A percentile compares a stretch with the other conserved stretches of the same genome.
These are phyloP conservation scores for Odonthalia washingtoniensis DNA, from an alignment of 31 red algal species.

Conservation along the genomic window DNA sequence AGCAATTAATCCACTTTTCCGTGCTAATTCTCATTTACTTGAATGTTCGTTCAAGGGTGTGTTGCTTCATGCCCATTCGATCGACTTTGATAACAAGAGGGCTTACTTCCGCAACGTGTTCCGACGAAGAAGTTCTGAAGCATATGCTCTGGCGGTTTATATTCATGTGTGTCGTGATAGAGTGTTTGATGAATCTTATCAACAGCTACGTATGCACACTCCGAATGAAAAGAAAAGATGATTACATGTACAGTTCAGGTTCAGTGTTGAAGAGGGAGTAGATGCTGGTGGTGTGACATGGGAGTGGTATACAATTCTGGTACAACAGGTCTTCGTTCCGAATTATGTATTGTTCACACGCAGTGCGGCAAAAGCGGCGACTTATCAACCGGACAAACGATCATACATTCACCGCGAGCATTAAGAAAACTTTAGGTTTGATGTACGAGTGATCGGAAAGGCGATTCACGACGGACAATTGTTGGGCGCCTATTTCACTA, in stretches of 20 bases:
- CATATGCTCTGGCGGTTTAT: conserved; percentile 48
- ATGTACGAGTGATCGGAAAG: conserved; percentile 94
- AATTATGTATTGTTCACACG: conserved; percentile 97
- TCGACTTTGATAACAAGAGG: conserved; percentile 99
- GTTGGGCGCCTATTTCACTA: conserved; percentile 98
- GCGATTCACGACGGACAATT: conserved; percentile 97
- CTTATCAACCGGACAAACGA: conserved; percentile 92
- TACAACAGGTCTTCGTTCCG: conserved; percentile 91
- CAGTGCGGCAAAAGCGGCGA: conserved; percentile 89
- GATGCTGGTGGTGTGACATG: conserved; percentile 97
- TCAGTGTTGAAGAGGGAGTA: conserved; percentile 95
- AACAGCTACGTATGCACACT: conserved; percentile 84
- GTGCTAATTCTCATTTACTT: conserved; percentile 78
- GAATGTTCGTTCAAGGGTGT: conserved; percentile 83
- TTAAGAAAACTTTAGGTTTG: conserved; percentile 94
- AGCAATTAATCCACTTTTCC: conserved; percentile 83
- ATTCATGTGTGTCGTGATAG: conserved; percentile 88
- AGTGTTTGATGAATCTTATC: conserved; percentile 98
- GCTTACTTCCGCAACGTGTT: conserved; percentile 90
- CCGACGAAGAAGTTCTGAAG: too few species aligned
- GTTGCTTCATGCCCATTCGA: conserved; percentile 81
- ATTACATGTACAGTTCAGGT: conserved; percentile 94
- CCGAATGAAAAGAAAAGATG: conserved; percentile 90
- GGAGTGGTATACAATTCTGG: conserved; percentile 98
- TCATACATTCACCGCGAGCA: conserved; percentile 84